phyloP scores from a whole-genome alignment of 352 stramenopile genomes.

The Globisporangium heterothallicum region DNA sequence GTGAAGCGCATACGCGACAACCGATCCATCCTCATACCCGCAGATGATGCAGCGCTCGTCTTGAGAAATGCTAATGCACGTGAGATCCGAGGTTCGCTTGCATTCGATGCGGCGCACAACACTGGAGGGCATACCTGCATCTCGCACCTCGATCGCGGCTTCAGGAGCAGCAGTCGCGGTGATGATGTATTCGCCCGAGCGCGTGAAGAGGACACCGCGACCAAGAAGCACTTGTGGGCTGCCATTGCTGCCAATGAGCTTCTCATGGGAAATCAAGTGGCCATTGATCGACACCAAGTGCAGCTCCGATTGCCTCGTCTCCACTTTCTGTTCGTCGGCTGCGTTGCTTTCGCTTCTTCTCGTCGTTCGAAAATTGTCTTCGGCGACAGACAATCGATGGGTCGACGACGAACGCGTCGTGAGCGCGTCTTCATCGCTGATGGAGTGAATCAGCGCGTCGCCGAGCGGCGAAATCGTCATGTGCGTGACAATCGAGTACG shows the following conservation, averaged over 20 bases:
- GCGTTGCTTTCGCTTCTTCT: conserved; percentile 8
- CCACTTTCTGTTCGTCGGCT: conserved; percentile 7
- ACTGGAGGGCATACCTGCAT: conserved; percentile 45
- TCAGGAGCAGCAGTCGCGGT: conserved; percentile 52
- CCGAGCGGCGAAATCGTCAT: conserved; percentile 72
- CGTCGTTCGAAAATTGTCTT: conserved; percentile 11
- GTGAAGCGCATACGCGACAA: conserved; percentile 79
- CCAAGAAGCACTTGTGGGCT: conserved; percentile 57
- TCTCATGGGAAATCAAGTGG: conserved; percentile 60
- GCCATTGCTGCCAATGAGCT: conserved; percentile 31
- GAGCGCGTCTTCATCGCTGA: conserved; percentile 44
- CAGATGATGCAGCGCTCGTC: conserved; percentile 81
- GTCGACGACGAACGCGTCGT: conserved; percentile 4
- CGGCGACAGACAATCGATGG: conserved; percentile 11
- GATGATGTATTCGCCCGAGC: conserved; percentile 76
- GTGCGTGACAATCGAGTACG: conserved; percentile 50
- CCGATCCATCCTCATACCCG: conserved; percentile 70
- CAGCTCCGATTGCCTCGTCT: conserved; percentile 59
- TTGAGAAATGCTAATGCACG: conserved; percentile 66
- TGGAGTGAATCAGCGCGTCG: conserved; percentile 65
- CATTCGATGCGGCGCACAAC: conserved; percentile 77
- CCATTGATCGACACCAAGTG: conserved; percentile 83
- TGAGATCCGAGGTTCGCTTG: conserved; percentile 58
- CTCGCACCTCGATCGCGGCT: conserved; percentile 71
- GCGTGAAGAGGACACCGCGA: conserved; percentile 66